phyloP scores from a whole-genome alignment of 1,284 basidiomycete species.

The Vanrija sp. region DNA sequence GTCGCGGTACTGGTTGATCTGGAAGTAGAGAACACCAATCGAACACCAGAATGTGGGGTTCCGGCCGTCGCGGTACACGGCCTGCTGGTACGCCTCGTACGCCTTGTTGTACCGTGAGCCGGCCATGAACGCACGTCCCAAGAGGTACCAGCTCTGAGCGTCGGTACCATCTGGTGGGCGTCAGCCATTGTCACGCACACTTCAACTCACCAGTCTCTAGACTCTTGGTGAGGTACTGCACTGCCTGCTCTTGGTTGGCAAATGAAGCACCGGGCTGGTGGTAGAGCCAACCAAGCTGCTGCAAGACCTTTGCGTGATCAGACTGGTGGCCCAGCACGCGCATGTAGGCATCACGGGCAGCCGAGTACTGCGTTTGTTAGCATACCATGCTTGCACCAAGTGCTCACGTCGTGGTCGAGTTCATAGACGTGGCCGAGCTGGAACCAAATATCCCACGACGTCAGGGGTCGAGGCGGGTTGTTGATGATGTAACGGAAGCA shows the following conservation, averaged over 20 bases:
- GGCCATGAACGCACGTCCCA: constrained; percentile 97
- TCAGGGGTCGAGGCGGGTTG: constrained; percentile 90
- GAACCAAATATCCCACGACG: constrained; percentile 98
- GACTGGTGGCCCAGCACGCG: constrained; percentile 93
- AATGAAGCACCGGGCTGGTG: constrained; percentile 91
- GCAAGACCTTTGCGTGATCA: constrained; percentile 91
- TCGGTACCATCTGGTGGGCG: constrained; percentile 88
- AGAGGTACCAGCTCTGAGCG: constrained; percentile 96
- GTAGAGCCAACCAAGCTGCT: constrained; percentile 96
- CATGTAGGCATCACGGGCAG: constrained; percentile 93
- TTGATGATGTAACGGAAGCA: constrained; percentile 96
- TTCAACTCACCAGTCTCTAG: constrained; percentile 73
- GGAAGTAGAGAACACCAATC: constrained; percentile 98
- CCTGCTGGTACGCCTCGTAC: constrained; percentile 98
- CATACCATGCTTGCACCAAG: not conserved
- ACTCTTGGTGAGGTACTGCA: constrained; percentile 88
- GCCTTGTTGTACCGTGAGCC: constrained; percentile 99
- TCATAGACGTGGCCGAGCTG: constrained; percentile 99
- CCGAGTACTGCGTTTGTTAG: constrained; percentile 60
- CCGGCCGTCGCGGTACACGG: constrained; percentile 95
- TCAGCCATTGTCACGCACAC: constrained; percentile 39
- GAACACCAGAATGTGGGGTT: constrained; percentile 99
- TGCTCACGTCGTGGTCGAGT: constrained; percentile 40
- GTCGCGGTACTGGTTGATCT: constrained; percentile 98
- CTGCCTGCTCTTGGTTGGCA: constrained; percentile 91